Conservation (phyloP, 2,329 filamentous ascomycete genomes). For the Davidsoniella neocaledoniae region DNA sequence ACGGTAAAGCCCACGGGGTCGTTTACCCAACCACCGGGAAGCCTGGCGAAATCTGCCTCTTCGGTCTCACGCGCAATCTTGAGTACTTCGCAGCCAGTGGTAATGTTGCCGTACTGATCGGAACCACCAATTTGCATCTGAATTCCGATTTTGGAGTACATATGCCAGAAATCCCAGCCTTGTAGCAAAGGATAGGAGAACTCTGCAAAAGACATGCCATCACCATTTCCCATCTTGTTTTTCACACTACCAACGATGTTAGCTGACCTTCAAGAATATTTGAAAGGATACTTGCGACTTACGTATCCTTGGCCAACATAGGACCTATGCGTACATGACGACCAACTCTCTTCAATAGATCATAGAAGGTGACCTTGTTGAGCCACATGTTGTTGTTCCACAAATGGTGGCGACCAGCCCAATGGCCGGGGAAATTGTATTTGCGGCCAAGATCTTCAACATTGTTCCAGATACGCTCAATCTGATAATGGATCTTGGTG, state of each 20-base stretch:
- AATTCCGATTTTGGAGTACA: conserved; percentile 50
- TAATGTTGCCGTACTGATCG: conserved; percentile 93
- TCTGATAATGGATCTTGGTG: conserved; percentile 49
- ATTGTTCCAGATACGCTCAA: conserved; percentile 57
- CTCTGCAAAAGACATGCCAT: conserved; percentile 88
- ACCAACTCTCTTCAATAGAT: conserved; percentile 61
- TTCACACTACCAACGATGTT: conserved; percentile 39
- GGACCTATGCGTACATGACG: conserved; percentile 60
- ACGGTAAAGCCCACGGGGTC: conserved; percentile 76
- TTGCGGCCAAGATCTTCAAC: conserved; percentile 48
- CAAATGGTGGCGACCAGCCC: conserved; percentile 49
- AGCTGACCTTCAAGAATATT: conserved; percentile 12
- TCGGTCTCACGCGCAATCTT: conserved; percentile 52
- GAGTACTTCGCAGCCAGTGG: conserved; percentile 72
- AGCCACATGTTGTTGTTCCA: conserved; percentile 79
- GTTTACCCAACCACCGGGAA: conserved; percentile 28
- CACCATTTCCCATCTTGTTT: conserved; percentile 63
- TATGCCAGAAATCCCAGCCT: conserved; percentile 89
- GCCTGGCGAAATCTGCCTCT: conserved; percentile 24
- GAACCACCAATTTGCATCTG: conserved; percentile 87
- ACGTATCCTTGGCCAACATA: conserved; percentile 81
- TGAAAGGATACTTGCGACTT: conserved; percentile 23
- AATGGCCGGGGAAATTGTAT: conserved; percentile 46
- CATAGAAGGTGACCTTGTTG: conserved; percentile 50
- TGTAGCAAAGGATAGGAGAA: conserved; percentile 89